phyloP scores from a whole-genome alignment of 768 basidiomycete genomes.

The Russula brevipes region DNA sequence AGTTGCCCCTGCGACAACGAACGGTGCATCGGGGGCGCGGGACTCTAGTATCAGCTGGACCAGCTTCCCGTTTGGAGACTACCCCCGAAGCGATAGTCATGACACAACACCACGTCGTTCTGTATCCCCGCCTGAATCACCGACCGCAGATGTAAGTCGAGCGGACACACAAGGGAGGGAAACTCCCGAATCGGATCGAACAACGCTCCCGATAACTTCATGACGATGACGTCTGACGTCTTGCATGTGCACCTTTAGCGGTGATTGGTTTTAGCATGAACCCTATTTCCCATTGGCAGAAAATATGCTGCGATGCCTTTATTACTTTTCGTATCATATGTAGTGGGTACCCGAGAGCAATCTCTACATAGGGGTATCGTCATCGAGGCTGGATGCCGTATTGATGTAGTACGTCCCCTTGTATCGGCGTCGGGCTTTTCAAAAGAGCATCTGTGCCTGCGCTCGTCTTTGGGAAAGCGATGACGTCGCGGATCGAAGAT shows the following conservation, averaged over 20 bases:
- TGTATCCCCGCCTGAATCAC: conserved; percentile 28
- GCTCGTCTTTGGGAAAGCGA: conserved; percentile 92
- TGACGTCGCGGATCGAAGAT: conserved; percentile 88
- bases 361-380: conserved; percentile 13
- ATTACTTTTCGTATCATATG: conserved; percentile 2
- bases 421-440: conserved; percentile 71
- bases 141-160: conserved; percentile 25
- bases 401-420: conserved; percentile 48
- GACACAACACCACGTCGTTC: conserved; percentile 47
- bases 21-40: conserved; percentile 22
- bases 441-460: conserved; percentile 83
- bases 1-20: background rate
- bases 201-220: conserved; percentile 27
- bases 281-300: conserved; percentile 1
- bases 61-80: conserved; percentile 38
- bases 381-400: conserved; percentile 51
- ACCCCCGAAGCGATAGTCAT: conserved; percentile 35
- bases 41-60: conserved; percentile 37
- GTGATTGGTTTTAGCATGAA: background rate
- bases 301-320: conserved; percentile 5
- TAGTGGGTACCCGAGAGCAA: conserved; percentile 3
- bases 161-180: conserved; percentile 28
- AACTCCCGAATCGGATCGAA: conserved; percentile 33
- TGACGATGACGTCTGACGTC: conserved; percentile 14
- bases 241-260: background rate